Evolutionary conservation across 208 protist species (phyloP).

Genomic region (Trypanosoma avium): DNA sequence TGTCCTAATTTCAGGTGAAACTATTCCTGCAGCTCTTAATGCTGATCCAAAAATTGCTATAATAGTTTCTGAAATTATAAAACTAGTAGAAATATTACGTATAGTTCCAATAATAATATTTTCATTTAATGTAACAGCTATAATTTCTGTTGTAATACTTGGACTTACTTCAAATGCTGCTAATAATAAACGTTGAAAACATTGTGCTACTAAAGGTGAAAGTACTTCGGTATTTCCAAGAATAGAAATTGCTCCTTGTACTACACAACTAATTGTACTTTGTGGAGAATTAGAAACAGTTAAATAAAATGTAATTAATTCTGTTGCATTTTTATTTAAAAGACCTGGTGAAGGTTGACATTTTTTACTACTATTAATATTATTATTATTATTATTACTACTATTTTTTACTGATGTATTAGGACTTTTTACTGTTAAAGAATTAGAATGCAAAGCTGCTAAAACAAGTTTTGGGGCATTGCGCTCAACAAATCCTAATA

Average conservation of each 20-base stretch:
- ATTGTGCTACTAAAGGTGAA: constrained; percentile 31
- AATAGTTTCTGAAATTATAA: constrained; percentile 59
- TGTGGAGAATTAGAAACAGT: not conserved
- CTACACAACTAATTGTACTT: constrained; percentile 21
- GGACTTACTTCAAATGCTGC: constrained; percentile 66
- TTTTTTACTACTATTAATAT: no score
- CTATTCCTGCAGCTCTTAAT: constrained; percentile 37
- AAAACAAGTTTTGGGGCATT: constrained; percentile 30
- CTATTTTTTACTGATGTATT: not conserved
- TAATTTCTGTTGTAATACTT: constrained; percentile 41
- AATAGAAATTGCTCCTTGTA: constrained; percentile 19
- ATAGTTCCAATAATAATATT: constrained; percentile 37
- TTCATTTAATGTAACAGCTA: constrained; percentile 36
- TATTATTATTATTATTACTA: not conserved
- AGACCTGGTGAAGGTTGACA: not conserved
- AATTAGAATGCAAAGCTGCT: not conserved
- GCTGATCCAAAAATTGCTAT: constrained; percentile 65
- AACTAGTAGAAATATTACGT: constrained; percentile 41
- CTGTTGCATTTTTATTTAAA: constrained; percentile 25
- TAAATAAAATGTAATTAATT: constrained; percentile 39
- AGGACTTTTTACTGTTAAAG: not conserved
- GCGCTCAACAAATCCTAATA: constrained; percentile 38
- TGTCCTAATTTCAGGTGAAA: constrained; percentile 40
- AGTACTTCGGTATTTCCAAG: constrained; percentile 16
- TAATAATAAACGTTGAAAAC: constrained; percentile 58